Evolutionary conservation across 371 early-diverging fungal species (phyloP), one percentile per base, ranked within the genome.

Genomic region (Phascolomyces articulosus): DNA sequence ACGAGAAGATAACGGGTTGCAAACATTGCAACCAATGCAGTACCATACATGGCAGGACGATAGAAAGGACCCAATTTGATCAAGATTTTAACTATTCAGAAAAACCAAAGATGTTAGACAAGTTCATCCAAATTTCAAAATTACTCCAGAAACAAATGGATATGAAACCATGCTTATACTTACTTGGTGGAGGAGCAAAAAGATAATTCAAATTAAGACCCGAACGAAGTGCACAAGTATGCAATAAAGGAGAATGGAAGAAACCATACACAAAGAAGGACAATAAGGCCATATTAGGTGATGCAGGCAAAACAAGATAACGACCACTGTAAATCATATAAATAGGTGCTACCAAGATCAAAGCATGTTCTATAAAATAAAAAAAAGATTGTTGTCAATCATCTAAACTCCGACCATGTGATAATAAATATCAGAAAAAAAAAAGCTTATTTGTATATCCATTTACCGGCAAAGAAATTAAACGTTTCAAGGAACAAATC

Each of bases 201-300:
- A 86, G 74, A 63, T 88, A 88, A 65, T 88, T 88, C 40, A 88
- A 60, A 55, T 88, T 88, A 58, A 79, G 70, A 26, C 85, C 85
- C 9, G 82, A 74, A 18, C 72, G 53, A n/a, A 88, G 66, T 2
- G 89, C 84, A 54, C 78, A 69, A 21, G 78, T n/a, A 64, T 80
- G 78, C 44, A 88, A 66, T 18, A 88, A 53, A 3, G 83, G 73
- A 2, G 83, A 80, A 68, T 87, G 85, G 74, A 84, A 88, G 18
- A 87, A 74, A 26, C 84, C 78, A 65, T 85, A 84, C 40, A 80
- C 62, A 29, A 79, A 81, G 72, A 85, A 88, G 3, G 89, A 84
- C 55, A 85, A 67, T 23, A 85, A 55, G 31, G 82, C 78, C 23
- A 87, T 71, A 31, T 77, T 77, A 28, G 75, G 70, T 9, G 85